These are phyloP conservation scores for Tulasnella sp. DNA, from an alignment of 768 basidiomycete species.

Conservation along the genomic window DNA sequence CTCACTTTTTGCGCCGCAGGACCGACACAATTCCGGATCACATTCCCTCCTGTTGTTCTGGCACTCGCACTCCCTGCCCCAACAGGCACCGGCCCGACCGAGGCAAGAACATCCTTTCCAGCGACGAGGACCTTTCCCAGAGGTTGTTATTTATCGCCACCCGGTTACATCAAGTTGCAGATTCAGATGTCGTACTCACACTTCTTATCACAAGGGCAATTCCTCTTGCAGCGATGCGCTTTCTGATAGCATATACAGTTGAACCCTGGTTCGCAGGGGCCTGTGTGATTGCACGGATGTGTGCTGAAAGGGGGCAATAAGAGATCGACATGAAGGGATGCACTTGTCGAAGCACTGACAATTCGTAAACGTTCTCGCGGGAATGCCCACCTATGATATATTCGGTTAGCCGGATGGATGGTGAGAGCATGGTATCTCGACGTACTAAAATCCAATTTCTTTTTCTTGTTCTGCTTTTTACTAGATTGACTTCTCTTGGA, in stretches of 20 bases:
- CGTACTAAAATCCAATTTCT: neutral
- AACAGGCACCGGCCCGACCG: slow-evolving; percentile 38
- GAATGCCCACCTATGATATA: neutral
- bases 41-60: slow-evolving; percentile 54
- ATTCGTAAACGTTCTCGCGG: neutral
- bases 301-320: slow-evolving; percentile 37
- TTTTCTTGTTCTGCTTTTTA: neutral
- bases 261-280: slow-evolving; percentile 48
- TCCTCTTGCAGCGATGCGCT: slow-evolving; percentile 52
- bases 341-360: neutral
- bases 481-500: too few species aligned
- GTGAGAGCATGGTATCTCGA: neutral
- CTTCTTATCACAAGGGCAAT: slow-evolving; percentile 59
- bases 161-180: slow-evolving; percentile 30
- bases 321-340: neutral
- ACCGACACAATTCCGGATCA: slow-evolving; percentile 59
- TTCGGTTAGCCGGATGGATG: too few species aligned
- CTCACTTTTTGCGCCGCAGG: slow-evolving; percentile 41
- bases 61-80: slow-evolving; percentile 53
- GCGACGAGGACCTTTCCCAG: slow-evolving; percentile 49
- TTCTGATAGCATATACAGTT: slow-evolving; percentile 52
- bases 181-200: slow-evolving; percentile 30
- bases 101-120: slow-evolving; percentile 57
- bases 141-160: slow-evolving; percentile 22
- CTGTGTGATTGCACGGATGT: slow-evolving; percentile 54